Evolutionary conservation across 208 protist species (phyloP).

Genomic region (Lotmaria passim): DNA sequence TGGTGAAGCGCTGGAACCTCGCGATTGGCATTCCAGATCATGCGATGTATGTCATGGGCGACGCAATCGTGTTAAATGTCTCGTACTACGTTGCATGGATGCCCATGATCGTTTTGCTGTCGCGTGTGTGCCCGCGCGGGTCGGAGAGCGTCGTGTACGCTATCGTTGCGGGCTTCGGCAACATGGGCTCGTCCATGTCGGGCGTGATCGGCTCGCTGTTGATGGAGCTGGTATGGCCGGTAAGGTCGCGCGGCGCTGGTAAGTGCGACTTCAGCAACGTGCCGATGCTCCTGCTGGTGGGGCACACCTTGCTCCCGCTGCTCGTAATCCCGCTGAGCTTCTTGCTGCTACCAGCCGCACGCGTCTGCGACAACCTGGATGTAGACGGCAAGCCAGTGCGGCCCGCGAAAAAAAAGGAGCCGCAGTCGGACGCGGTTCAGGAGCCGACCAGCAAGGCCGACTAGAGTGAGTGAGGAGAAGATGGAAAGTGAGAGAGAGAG

Average conservation of each 20-base stretch:
- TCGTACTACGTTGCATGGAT: constrained; percentile 69
- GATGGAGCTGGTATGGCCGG: constrained; percentile 59
- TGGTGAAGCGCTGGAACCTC: constrained; percentile 74
- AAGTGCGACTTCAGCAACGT: constrained; percentile 75
- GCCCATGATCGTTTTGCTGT: constrained; percentile 76
- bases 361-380: constrained; percentile 63
- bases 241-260: constrained; percentile 25
- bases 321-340: constrained; percentile 63
- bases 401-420: neutral
- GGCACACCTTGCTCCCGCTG: constrained; percentile 60
- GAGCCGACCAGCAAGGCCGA: too few species aligned
- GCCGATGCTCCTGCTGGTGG: constrained; percentile 56
- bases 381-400: constrained; percentile 47
- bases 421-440: constrained; percentile 9
- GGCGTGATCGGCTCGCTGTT: constrained; percentile 48
- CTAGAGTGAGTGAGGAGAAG: too few species aligned
- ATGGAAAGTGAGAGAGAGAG: too few species aligned
- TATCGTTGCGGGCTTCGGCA: constrained; percentile 80
- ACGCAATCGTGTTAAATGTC: constrained; percentile 62
- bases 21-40: constrained; percentile 54
- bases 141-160: constrained; percentile 88
- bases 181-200: constrained; percentile 61
- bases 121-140: constrained; percentile 87
- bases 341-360: constrained; percentile 55
- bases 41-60: constrained; percentile 68